Percentiles rank a stretch among this genome's conserved stretches.
phyloP scores from a whole-genome alignment of 345 rosid species.

The Brassica carinata region DNA sequence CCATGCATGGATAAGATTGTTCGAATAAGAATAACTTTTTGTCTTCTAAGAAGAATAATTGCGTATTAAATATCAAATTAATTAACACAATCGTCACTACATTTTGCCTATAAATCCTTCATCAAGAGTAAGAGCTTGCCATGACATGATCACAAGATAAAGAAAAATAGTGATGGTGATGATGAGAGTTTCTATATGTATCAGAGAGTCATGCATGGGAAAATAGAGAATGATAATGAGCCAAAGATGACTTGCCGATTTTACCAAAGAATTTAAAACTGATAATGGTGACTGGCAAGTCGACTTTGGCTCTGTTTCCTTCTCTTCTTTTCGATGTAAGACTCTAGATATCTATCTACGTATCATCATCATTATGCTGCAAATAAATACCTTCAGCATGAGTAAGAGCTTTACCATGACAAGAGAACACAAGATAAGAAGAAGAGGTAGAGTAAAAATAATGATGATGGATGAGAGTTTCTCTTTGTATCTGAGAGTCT shows the following conservation, averaged over 20 bases:
- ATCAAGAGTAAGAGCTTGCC: neutral
- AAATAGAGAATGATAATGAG: neutral
- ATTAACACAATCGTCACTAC: neutral
- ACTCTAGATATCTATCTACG: neutral
- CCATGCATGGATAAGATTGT: conserved; percentile 17
- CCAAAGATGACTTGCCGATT: conserved; percentile 2
- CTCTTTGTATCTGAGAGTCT: neutral
- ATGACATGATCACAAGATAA: neutral
- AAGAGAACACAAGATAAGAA: neutral
- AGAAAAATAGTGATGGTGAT: neutral
- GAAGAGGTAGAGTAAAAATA: neutral
- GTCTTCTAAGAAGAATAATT: neutral
- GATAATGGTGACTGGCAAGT: neutral
- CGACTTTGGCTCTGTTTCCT: too few species aligned
- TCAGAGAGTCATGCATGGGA: neutral
- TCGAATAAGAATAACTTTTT: neutral
- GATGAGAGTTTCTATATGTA: neutral
- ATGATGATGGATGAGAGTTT: neutral
- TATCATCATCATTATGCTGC: too few species aligned
- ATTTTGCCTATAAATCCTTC: conserved; percentile 21
- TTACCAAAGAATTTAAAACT: neutral
- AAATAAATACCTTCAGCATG: neutral
- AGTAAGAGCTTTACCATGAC: neutral
- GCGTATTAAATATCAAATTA: neutral
- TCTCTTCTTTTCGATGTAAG: too few species aligned